phyloP scores from a whole-genome alignment of 106 monocot species.

The Chionographis japonica region DNA sequence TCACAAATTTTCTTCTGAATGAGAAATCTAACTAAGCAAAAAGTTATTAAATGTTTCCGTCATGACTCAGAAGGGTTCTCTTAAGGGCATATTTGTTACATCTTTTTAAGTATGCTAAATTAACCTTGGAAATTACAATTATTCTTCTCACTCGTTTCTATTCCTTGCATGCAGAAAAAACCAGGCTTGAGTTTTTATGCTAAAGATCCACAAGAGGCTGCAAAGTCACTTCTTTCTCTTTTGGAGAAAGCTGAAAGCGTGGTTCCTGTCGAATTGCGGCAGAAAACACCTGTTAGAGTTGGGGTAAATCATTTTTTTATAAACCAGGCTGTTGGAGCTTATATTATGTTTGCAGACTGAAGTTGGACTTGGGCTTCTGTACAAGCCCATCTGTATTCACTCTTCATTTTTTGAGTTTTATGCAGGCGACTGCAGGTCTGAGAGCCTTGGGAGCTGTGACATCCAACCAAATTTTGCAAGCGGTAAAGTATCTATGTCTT shows the following conservation, averaged over 20 bases:
- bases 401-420: conserved; percentile 5
- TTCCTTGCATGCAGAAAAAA: conserved; percentile 49
- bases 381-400: not conserved
- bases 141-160: not conserved
- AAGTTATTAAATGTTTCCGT: no score
- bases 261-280: conserved; percentile 52
- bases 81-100: no score
- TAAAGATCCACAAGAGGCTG: conserved; percentile 69
- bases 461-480: conserved; percentile 79
- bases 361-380: not conserved
- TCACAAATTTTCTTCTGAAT: no score
- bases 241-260: conserved; percentile 65
- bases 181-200: conserved; percentile 85
- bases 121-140: no score
- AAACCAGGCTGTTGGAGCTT: not conserved
- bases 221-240: conserved; percentile 65
- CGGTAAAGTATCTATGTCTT: conserved; percentile 30
- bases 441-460: conserved; percentile 74
- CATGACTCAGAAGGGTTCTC: no score
- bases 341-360: not conserved
- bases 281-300: conserved; percentile 83
- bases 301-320: conserved; percentile 50
- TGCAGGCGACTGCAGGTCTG: conserved; percentile 87
- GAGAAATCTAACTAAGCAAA: no score
- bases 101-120: no score